Evolutionary conservation across 2,329 filamentous ascomycete genomes (phyloP).

Genomic region (Aspergillus intermedius): DNA sequence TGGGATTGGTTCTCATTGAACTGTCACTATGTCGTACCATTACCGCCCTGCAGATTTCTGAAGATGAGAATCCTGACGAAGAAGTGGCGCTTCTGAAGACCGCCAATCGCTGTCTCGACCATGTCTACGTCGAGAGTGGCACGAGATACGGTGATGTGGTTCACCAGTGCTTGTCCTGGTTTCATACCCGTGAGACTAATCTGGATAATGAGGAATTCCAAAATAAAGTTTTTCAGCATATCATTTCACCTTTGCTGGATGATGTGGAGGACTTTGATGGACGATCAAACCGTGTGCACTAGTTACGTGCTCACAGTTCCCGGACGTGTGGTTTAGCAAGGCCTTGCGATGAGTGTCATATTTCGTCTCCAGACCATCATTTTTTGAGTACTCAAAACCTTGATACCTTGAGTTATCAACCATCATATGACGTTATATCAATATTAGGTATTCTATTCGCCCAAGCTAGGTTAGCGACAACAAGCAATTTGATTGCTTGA

Average conservation of each 20-base stretch:
- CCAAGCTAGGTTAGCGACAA: too few species aligned
- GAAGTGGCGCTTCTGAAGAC: neutral
- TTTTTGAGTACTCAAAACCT: too few species aligned
- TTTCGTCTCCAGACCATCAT: neutral
- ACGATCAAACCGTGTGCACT: neutral
- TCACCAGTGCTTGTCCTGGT: neutral
- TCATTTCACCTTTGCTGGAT: neutral
- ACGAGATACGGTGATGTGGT: neutral
- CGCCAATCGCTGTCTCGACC: neutral
- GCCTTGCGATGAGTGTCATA: neutral
- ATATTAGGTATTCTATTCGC: too few species aligned
- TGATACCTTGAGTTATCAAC: too few species aligned
- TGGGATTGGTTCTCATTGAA: slow-evolving; percentile 9
- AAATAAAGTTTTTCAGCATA: neutral
- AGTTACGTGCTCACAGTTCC: neutral
- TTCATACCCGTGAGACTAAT: neutral
- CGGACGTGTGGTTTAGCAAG: neutral
- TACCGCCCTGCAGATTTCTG: neutral
- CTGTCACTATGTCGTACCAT: slow-evolving; percentile 4
- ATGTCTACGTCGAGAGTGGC: neutral
- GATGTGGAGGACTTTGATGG: neutral
- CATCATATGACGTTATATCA: too few species aligned
- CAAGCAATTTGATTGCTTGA: too few species aligned
- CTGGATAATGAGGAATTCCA: neutral
- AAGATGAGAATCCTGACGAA: neutral